Evolutionary conservation across 2,329 filamentous ascomycete genomes (phyloP).

Genomic region (Nemania serpens): DNA sequence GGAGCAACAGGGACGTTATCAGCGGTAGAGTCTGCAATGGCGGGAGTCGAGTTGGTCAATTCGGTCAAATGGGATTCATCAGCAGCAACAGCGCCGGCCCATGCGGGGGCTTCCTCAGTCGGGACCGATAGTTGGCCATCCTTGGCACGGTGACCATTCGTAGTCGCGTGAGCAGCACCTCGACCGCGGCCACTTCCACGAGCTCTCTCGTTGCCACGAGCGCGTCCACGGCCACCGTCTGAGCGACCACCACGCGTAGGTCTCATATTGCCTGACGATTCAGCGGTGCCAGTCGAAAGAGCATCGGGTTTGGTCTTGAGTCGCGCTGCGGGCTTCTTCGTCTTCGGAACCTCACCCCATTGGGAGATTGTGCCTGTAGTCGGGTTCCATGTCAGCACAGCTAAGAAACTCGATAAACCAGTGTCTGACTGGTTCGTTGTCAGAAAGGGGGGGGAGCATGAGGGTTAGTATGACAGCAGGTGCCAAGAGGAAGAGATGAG

Average conservation of each 20-base stretch:
- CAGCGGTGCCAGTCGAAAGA: slow-evolving; percentile 56
- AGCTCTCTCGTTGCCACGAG: slow-evolving; percentile 60
- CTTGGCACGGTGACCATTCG: slow-evolving; percentile 66
- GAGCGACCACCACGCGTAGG: slow-evolving; percentile 65
- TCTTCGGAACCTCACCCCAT: slow-evolving; percentile 83
- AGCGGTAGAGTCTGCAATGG: slow-evolving; percentile 36
- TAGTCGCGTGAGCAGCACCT: slow-evolving; percentile 61
- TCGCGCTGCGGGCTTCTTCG: slow-evolving; percentile 74
- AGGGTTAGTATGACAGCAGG: neutral
- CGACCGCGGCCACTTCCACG: slow-evolving; percentile 68
- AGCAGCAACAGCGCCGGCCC: slow-evolving; percentile 54
- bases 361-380: slow-evolving; percentile 73
- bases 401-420: neutral
- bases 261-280: slow-evolving; percentile 52
- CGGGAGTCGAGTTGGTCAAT: slow-evolving; percentile 44
- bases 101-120: slow-evolving; percentile 70
- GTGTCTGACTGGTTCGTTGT: neutral
- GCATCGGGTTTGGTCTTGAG: slow-evolving; percentile 71
- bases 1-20: slow-evolving; percentile 47
- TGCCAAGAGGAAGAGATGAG: neutral
- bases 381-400: slow-evolving; percentile 36
- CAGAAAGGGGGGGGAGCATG: neutral
- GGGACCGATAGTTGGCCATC: slow-evolving; percentile 65
- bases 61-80: slow-evolving; percentile 45
- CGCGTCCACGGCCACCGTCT: slow-evolving; percentile 42